Evolutionary conservation across 495 filamentous ascomycete genomes (phyloP), one percentile per base, ranked within the genome.

Genomic region (Penicillium bialowiezense): DNA sequence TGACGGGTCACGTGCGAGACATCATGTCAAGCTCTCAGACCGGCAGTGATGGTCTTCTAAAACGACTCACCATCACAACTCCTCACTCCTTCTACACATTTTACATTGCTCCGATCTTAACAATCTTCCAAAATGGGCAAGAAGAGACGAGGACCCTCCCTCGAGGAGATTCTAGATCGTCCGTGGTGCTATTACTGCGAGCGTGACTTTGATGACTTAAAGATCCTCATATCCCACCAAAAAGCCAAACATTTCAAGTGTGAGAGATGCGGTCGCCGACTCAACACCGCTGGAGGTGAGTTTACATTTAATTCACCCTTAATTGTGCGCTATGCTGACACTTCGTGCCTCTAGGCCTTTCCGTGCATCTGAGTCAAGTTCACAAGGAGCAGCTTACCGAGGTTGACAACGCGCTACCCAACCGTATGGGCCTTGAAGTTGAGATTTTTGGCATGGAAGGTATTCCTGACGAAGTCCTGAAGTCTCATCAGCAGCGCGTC

Each of bases 151-250:
- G 85, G 88, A 61, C 91, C 91, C 37, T 83, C 89, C 52, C 68
- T 96, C 57, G 87, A 97, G 62, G 90, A 97, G 72, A 74, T 96
- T 41, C 77, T 97, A 23, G 77, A 77, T 47, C 85, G 92, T 37
- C 88, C 93, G 32, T 97, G 91, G 91, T 98, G 93, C 74, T 98
- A 96, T 70, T 98, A 98, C 72, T 98, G 93, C 73, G 93, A 97
- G 73, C 84, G 92, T 69, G 93, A 97, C 71, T 98, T 98, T 56
- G 91, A 97, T 63, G 93, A 97, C 68, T 68, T 97, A 10, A 95
- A 95, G 72, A 90, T 97, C 50, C 82, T 98, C 40, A 95, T 96
- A 52, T 87, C 86, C 42, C 93, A 98, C 71, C 95, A 97, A 63
- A 97, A 96, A 66, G 91, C 93, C 17, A 97, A 97, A 71, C 93